These are phyloP conservation scores for Talaromyces nanjingensis DNA, from an alignment of 495 filamentous ascomycete species.

Conservation along the genomic window DNA sequence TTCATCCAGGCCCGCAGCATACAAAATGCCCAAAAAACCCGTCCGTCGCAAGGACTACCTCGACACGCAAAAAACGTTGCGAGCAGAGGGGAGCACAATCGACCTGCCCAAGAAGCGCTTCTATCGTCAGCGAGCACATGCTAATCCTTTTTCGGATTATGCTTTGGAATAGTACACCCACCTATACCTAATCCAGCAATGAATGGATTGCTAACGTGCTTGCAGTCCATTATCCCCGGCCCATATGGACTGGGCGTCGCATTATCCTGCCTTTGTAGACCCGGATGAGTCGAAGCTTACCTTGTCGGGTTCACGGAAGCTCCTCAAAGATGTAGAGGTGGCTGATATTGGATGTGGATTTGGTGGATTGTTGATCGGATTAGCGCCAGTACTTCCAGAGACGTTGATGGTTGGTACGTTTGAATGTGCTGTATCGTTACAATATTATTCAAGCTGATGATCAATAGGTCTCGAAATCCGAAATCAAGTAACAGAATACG, in stretches of 20 bases:
- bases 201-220: conserved; percentile 13
- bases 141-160: conserved; percentile 96
- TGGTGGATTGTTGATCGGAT: conserved; percentile 80
- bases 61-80: conserved; percentile 33
- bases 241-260: conserved; percentile 83
- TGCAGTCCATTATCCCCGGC: conserved; percentile 70
- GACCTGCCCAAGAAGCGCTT: conserved; percentile 85
- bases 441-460: background rate
- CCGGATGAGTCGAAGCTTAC: conserved; percentile 26
- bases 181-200: background rate
- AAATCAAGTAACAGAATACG: conserved; percentile 77
- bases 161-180: conserved; percentile 68
- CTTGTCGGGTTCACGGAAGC: conserved; percentile 28
- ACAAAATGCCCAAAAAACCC: background rate
- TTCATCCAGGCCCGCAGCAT: background rate
- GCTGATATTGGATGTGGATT: conserved; percentile 97
- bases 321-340: conserved; percentile 73
- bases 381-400: conserved; percentile 73
- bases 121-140: conserved; percentile 93
- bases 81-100: conserved; percentile 23
- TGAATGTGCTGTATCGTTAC: background rate
- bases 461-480: conserved; percentile 76
- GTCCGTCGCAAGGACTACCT: conserved; percentile 70
- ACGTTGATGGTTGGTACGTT: conserved; percentile 67
- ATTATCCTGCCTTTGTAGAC: conserved; percentile 68